phyloP scores from a whole-genome alignment of 2,329 filamentous ascomycete genomes.

The Cercospora sp. region DNA sequence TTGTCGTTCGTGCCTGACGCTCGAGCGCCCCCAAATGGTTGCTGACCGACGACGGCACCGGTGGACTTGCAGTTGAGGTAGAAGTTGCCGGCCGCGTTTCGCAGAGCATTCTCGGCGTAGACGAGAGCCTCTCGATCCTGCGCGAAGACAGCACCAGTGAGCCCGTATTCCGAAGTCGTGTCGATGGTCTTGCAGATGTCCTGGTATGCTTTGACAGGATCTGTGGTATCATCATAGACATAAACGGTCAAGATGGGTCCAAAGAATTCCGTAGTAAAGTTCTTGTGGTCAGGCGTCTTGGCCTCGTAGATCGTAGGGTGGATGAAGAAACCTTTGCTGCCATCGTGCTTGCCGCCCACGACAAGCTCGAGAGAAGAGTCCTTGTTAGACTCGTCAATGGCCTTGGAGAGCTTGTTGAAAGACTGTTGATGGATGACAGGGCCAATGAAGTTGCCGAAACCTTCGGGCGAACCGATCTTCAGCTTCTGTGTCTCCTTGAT shows the following conservation, averaged over 20 bases:
- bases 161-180: slow-evolving; percentile 70
- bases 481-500: slow-evolving; percentile 69
- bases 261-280: slow-evolving; percentile 78
- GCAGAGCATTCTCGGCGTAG: slow-evolving; percentile 68
- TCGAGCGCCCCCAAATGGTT: slow-evolving; percentile 54
- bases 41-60: slow-evolving; percentile 47
- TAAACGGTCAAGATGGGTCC: slow-evolving; percentile 74
- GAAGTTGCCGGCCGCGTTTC: slow-evolving; percentile 77
- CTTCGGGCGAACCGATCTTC: slow-evolving; percentile 67
- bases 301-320: slow-evolving; percentile 80
- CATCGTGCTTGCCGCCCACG: slow-evolving; percentile 74
- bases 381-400: slow-evolving; percentile 77
- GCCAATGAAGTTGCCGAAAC: slow-evolving; percentile 78
- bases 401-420: slow-evolving; percentile 75
- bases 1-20: slow-evolving; percentile 61
- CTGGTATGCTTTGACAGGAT: slow-evolving; percentile 56
- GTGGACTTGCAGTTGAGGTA: slow-evolving; percentile 81
- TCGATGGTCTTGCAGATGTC: slow-evolving; percentile 66
- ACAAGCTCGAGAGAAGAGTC: slow-evolving; percentile 73
- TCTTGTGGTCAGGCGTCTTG: slow-evolving; percentile 69
- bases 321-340: slow-evolving; percentile 77
- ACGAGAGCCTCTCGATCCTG: slow-evolving; percentile 65
- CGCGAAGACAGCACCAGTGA: slow-evolving; percentile 77
- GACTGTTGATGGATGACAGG: slow-evolving; percentile 81
- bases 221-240: slow-evolving; percentile 68